Conservation (phyloP, 1,284 basidiomycete genomes). For the Malassezia nana region DNA sequence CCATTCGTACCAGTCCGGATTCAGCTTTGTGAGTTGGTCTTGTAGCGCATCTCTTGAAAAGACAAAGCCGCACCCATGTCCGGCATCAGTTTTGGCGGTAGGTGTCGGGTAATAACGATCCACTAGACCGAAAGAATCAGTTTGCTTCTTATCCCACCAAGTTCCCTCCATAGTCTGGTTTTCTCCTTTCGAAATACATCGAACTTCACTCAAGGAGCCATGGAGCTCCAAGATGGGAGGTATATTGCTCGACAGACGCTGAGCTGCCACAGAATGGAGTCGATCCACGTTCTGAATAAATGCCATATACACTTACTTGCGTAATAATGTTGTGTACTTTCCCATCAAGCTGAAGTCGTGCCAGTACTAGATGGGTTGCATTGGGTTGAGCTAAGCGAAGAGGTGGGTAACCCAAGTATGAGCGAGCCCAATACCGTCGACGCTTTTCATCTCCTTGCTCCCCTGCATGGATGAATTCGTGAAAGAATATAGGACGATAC, state of each 20-base stretch:
- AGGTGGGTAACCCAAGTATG: constrained; percentile 43
- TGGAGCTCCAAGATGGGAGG: constrained; percentile 44
- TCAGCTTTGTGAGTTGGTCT: constrained; percentile 32
- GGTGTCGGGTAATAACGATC: constrained; percentile 7
- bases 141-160: constrained; percentile 2
- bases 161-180: constrained; percentile 17
- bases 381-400: constrained; percentile 41
- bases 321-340: constrained; percentile 39
- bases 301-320: constrained; percentile 5
- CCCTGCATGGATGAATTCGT: constrained; percentile 35
- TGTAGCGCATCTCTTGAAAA: constrained; percentile 36
- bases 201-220: constrained; percentile 16
- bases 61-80: constrained; percentile 30
- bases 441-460: constrained; percentile 25
- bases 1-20: constrained; percentile 38
- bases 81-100: neutral
- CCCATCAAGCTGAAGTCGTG: constrained; percentile 38
- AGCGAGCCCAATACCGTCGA: constrained; percentile 45
- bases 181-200: constrained; percentile 14
- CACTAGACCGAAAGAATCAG: constrained; percentile 7
- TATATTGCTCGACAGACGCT: constrained; percentile 23
- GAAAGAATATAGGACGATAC: constrained; percentile 46
- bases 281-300: constrained; percentile 41
- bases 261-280: constrained; percentile 41
- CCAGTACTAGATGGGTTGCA: constrained; percentile 37